Evolutionary conservation across 1,139 yeast genomes (phyloP), one percentile per base, ranked within the genome.

Genomic region (Zygoascus hellenicus): DNA sequence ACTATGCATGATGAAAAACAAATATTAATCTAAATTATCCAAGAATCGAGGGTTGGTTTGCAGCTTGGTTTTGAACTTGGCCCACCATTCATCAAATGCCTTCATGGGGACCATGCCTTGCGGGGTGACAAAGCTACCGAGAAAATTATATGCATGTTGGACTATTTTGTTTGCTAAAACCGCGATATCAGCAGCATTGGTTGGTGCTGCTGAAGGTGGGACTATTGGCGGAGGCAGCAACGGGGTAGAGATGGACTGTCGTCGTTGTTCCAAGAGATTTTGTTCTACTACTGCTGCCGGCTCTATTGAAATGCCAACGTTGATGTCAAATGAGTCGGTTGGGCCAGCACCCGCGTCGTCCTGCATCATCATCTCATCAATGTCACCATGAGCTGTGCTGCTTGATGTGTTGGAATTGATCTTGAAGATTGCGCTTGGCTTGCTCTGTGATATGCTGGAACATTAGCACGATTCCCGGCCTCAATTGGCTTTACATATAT

Each of bases 81-180:
- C 81, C 97, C 98, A 90, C 99, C 99, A 92, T 34, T 79, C 83
- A 63, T 92, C 95, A 60, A 92, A 90, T 42, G 83, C 87, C 60
- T 82, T 85, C 64, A 92, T 86, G 2, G 94, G 87, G 5, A 90
- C 96, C 58, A 78, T 85, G 1, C 95, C 95, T 28, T 76, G 71
- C 6, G 69, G 65, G 58, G 87, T 95, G 11, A 89, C 76, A 61
- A 90, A 92, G 19, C 97, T 86, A 1, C 95, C 81, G 51, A 92
- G 68, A 61, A 79, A 92, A 62, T 92, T 90, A 66, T 90, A 92
- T 0, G 97, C 97, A 65, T 92, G 88, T 29, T 83, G 82, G 26
- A 92, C 95, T 50, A 92, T 88, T 61, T 85, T 86, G 54, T 85
- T 87, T 1, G 97, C 96, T 51, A 90, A 65, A 1, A 66, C 60